Evolutionary conservation across 371 early-diverging fungal genomes (phyloP).

Genomic region (Syncephalastrum contaminatum): DNA sequence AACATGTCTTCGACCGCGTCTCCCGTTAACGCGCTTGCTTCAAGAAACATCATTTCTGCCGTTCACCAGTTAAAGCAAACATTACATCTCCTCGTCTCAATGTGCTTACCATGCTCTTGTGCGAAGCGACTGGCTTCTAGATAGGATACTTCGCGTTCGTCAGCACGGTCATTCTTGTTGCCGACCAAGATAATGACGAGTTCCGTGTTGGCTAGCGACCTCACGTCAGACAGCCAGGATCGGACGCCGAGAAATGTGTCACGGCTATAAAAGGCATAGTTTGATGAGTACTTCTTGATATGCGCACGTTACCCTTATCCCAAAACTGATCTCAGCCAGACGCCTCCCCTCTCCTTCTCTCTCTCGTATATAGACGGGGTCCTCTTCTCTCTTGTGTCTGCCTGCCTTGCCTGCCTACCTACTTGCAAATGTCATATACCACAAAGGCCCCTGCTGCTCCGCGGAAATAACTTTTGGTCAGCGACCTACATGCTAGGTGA

Average conservation of each 20-base stretch:
- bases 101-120: constrained; percentile 54
- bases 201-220: constrained; percentile 63
- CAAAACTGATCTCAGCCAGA: not conserved
- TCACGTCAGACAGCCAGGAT: constrained; percentile 67
- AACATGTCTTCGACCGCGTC: constrained; percentile 65
- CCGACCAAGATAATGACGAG: constrained; percentile 71
- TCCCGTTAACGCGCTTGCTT: constrained; percentile 61
- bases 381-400: not conserved
- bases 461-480: constrained; percentile 74
- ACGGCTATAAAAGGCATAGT: constrained; percentile 33
- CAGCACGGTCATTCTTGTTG: constrained; percentile 64
- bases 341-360: not conserved
- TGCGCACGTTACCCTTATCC: not conserved
- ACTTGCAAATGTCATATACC: constrained; percentile 70
- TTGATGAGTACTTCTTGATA: not conserved
- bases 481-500: constrained; percentile 44
- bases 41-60: constrained; percentile 63
- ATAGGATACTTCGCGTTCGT: constrained; percentile 61
- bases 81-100: not conserved
- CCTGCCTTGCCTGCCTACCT: constrained; percentile 18
- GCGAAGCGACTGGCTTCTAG: constrained; percentile 73
- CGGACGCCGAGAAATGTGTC: constrained; percentile 56
- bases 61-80: no score
- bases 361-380: constrained; percentile 1
- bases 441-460: constrained; percentile 72